These are phyloP conservation scores for Podospora bellae-mahoneyi DNA, from an alignment of 495 filamentous ascomycete species.

Conservation along the genomic window DNA sequence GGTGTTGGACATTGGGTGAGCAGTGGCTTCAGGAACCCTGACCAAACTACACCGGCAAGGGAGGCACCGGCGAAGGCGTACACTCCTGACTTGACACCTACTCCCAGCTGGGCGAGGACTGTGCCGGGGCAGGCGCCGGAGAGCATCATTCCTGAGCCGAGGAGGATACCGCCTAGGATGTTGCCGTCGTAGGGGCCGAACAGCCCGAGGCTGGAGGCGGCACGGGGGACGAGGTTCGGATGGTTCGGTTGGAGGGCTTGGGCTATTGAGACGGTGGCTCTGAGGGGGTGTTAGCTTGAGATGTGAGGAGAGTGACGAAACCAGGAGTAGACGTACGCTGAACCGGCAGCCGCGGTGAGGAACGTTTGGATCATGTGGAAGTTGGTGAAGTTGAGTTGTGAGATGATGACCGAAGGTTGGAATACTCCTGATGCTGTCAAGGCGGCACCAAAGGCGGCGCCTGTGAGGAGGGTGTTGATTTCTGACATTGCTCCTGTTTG, in stretches of 20 bases:
- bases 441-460: slow-evolving; percentile 54
- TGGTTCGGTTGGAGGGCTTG: slow-evolving; percentile 14
- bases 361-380: slow-evolving; percentile 60
- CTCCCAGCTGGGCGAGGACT: slow-evolving; percentile 50
- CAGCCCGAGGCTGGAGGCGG: slow-evolving; percentile 37
- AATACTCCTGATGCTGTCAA: slow-evolving; percentile 52
- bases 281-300: neutral
- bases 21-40: slow-evolving; percentile 28
- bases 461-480: slow-evolving; percentile 38
- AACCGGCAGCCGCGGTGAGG: slow-evolving; percentile 50
- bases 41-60: slow-evolving; percentile 43
- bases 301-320: neutral
- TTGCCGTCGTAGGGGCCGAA: slow-evolving; percentile 52
- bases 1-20: slow-evolving; percentile 10
- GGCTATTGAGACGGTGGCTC: slow-evolving; percentile 1
- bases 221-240: slow-evolving; percentile 33
- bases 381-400: slow-evolving; percentile 51
- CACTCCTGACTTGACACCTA: slow-evolving; percentile 44
- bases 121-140: slow-evolving; percentile 58
- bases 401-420: slow-evolving; percentile 49
- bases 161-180: slow-evolving; percentile 51
- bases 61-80: slow-evolving; percentile 43
- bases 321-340: slow-evolving; percentile 44
- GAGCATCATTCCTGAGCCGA: slow-evolving; percentile 54
- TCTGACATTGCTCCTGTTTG: slow-evolving; percentile 3